Percentiles rank a stretch among this genome's conserved stretches.
Evolutionary conservation across 2,329 filamentous ascomycete genomes (phyloP).

Genomic region (Torrubiellomyces zombiae): DNA sequence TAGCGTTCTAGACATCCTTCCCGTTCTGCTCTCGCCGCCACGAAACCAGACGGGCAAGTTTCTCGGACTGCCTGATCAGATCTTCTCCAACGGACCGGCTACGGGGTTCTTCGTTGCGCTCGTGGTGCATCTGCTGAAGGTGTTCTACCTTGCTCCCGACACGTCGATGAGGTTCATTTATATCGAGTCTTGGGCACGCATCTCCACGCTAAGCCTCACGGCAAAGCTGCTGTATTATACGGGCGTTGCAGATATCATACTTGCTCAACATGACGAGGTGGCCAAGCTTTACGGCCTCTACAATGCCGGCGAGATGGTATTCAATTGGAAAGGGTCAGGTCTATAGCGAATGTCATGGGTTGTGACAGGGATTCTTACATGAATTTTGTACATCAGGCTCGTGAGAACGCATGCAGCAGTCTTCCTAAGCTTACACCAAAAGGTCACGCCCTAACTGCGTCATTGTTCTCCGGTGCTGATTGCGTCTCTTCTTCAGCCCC

Average conservation of each 20-base stretch:
- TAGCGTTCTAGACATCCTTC: conserved; percentile 47
- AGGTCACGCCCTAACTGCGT: no score
- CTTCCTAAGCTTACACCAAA: no score
- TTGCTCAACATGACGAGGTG: conserved; percentile 66
- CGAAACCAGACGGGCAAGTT: conserved; percentile 7
- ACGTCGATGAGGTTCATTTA: conserved; percentile 60
- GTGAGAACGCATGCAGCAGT: no score
- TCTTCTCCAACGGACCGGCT: conserved; percentile 78
- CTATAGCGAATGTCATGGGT: conserved; percentile 1
- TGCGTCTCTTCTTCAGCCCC: conserved; percentile 17
- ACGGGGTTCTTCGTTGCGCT: conserved; percentile 63
- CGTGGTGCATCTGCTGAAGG: conserved; percentile 29
- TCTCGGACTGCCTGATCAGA: conserved; percentile 47
- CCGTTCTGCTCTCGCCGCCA: conserved; percentile 29
- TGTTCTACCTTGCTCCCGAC: conserved; percentile 25
- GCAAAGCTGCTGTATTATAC: conserved; percentile 54
- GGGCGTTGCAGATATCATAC: conserved; percentile 54
- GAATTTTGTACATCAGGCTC: conserved; percentile 8
- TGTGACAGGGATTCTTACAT: conserved; percentile 4
- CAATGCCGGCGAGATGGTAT: conserved; percentile 23
- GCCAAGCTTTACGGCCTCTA: conserved; percentile 26
- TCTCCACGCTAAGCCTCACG: conserved; percentile 67
- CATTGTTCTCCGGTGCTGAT: conserved; percentile 12
- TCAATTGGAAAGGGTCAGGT: conserved; percentile 15
- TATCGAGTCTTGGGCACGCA: conserved; percentile 83